Evolutionary conservation across 1,284 basidiomycete species (phyloP).

Genomic region (Anthracocystis panici-leucophaei): DNA sequence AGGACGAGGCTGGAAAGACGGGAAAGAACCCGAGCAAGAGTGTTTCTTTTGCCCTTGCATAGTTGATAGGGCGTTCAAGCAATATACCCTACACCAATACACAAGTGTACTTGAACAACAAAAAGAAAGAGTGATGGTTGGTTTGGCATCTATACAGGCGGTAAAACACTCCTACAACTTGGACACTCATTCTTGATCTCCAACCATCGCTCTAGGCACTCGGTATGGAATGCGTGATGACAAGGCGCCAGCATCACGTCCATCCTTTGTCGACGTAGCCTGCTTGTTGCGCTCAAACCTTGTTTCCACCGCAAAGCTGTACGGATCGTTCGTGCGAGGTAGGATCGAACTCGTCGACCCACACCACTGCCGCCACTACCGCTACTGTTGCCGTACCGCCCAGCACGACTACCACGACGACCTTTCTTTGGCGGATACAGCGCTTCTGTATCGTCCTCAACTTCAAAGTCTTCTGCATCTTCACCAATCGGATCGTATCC

Average conservation of each 20-base stretch:
- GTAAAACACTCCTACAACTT: conserved; percentile 37
- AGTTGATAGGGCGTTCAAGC: no score
- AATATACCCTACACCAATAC: not conserved
- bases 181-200: conserved; percentile 52
- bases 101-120: not conserved
- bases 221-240: conserved; percentile 45
- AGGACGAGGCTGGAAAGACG: not conserved
- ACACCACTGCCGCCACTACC: not conserved
- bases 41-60: conserved; percentile 37
- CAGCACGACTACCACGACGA: not conserved
- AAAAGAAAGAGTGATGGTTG: not conserved
- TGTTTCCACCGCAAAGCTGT: conserved; percentile 12
- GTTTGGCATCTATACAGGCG: conserved; percentile 19
- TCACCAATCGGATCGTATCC: conserved; percentile 21
- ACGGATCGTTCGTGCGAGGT: conserved; percentile 6
- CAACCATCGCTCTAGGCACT: conserved; percentile 47
- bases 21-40: conserved; percentile 27
- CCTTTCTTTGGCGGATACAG: conserved; percentile 18
- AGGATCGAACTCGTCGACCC: not conserved
- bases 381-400: not conserved
- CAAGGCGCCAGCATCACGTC: conserved; percentile 51
- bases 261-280: conserved; percentile 17
- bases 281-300: conserved; percentile 11
- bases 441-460: conserved; percentile 4
- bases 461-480: conserved; percentile 22